Evolutionary conservation across 306 rosid genomes (phyloP).

Genomic region (Albizia julibrissin): DNA sequence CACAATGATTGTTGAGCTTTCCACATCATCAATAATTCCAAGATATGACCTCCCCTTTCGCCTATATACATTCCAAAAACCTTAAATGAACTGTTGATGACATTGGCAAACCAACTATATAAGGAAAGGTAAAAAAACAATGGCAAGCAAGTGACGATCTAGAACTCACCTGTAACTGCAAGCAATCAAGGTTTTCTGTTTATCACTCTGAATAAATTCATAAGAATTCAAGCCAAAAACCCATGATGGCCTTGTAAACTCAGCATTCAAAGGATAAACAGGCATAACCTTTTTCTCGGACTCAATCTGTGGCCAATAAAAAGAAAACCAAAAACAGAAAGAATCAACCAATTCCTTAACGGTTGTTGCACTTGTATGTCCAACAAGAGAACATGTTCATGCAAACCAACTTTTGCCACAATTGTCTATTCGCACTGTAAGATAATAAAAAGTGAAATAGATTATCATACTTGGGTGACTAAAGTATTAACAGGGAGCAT

Average conservation of each 20-base stretch:
- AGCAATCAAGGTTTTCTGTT: constrained; percentile 60
- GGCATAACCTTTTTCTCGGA: constrained; percentile 65
- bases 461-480: background rate
- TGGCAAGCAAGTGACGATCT: constrained; percentile 16
- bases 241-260: constrained; percentile 88
- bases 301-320: constrained; percentile 63
- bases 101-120: background rate
- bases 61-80: constrained; percentile 50
- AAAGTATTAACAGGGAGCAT: constrained; percentile 2
- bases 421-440: background rate
- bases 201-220: constrained; percentile 56
- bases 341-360: constrained; percentile 6
- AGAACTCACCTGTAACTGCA: constrained; percentile 79
- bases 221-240: constrained; percentile 79
- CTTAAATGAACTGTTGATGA: constrained; percentile 12
- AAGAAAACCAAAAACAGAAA: constrained; percentile 8
- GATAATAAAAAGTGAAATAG: background rate
- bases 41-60: constrained; percentile 79
- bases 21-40: constrained; percentile 70
- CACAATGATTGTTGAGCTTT: constrained; percentile 52
- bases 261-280: constrained; percentile 76
- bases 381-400: constrained; percentile 24
- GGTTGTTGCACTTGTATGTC: background rate
- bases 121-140: constrained; percentile 21
- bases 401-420: constrained; percentile 22